Percentiles rank a stretch among this genome's conserved stretches.
These are phyloP conservation scores for Tuber borchii DNA, from an alignment of 495 filamentous ascomycete genomes.

Conservation along the genomic window DNA sequence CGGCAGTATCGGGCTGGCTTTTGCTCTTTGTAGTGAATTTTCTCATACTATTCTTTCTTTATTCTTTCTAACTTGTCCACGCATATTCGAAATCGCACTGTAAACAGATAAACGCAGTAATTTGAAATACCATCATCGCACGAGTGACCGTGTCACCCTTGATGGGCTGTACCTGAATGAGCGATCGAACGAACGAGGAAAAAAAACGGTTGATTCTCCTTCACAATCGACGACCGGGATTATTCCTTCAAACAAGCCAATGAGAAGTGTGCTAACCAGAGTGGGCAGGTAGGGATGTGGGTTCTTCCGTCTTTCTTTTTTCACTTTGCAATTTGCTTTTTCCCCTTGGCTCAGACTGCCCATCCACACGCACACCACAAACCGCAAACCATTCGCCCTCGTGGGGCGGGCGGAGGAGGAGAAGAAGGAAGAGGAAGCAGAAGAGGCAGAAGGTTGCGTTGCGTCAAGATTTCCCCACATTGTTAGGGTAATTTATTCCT, in stretches of 20 bases:
- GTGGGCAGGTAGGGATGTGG: background rate
- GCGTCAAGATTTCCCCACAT: constrained; percentile 5
- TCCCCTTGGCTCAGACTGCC: background rate
- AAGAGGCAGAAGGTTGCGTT: background rate
- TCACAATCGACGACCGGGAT: background rate
- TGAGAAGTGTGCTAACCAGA: background rate
- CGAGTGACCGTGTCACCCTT: background rate
- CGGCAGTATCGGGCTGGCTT: background rate
- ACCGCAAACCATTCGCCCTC: background rate
- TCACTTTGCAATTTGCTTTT: background rate
- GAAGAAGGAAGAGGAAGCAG: background rate
- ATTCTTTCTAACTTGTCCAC: background rate
- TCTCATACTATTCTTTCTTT: background rate
- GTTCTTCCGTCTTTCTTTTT: background rate
- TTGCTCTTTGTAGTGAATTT: background rate
- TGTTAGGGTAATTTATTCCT: constrained; percentile 5
- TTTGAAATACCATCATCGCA: background rate
- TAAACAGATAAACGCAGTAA: background rate
- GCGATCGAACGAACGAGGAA: background rate
- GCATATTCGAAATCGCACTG: background rate
- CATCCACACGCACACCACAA: background rate
- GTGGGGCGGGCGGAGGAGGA: background rate
- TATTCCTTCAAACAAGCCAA: background rate
- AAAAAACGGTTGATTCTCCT: constrained; percentile 1
- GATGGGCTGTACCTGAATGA: background rate